Base-by-base conservation (phyloP, 2,329 filamentous ascomycete species). In the Cadophora sp. region DNA sequence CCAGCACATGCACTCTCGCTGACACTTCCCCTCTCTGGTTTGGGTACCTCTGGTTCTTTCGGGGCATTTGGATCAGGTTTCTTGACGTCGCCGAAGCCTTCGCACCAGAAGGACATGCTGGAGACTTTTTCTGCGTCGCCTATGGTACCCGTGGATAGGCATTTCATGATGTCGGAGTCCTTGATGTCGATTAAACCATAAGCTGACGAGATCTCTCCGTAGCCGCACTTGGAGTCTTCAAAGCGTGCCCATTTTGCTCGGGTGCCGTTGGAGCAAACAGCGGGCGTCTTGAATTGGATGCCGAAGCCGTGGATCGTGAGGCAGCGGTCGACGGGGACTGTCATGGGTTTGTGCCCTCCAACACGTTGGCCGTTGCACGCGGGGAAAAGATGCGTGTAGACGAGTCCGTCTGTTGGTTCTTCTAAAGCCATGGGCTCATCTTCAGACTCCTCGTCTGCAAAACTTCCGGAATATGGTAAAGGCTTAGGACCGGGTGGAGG, bases 51-150 rank as follows among this genome's bases (percentile, higher is more conserved):
- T 33, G 56, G 50, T 33, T 66, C 45, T 48, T 62, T 43, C 3
- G 63, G 62, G 4, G 58, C 66, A 41, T 65, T 63, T n/a, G 65
- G 65, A 43, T 65, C 59, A 1, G 65, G 53, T 13, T 51, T 58
- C 24, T 60, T 62, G 18, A 64, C 63, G 43, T 66, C 51, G 7
- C 60, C 64, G 33, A 68, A 64, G 14, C 66, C 68, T 16, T 68
- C 67, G 36, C 69, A 71, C 67, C 68, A 71, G 62, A 71, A 70
- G 2, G 47, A 56, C 51, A 70, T 65, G 45, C 67, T 70, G 5
- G 62, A 59, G 9, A 67, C 59, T 36, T 66, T 67, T 6, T 61
- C 18, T 24, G 22, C 55, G 9, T 59, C 50, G 22, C 33, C 62
- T n/a, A 50, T 14, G 20, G 43, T 14, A 9, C 33, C 53, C n/a